Conservation (phyloP, 2,329 filamentous ascomycete species). For the Rutstroemia sp. region DNA sequence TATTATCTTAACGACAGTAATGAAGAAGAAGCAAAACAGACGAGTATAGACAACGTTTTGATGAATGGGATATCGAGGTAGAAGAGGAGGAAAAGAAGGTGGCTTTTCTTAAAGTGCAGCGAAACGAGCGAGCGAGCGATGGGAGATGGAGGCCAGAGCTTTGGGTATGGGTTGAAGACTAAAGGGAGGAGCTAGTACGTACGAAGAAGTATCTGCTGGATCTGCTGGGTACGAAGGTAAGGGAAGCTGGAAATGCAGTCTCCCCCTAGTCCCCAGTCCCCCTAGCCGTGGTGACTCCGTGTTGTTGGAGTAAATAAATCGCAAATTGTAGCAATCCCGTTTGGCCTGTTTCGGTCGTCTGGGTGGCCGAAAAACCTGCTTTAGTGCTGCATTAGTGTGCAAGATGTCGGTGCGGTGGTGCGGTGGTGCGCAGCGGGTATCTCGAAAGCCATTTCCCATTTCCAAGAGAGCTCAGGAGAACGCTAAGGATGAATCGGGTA, state of each 20-base stretch:
- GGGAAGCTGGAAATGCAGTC: no score
- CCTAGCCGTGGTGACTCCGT: background rate
- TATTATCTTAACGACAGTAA: conserved; percentile 9
- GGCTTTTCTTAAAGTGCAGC: conserved; percentile 4
- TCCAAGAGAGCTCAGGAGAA: no score
- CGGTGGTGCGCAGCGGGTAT: no score
- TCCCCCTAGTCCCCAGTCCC: no score
- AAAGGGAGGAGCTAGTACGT: background rate
- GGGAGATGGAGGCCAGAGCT: background rate
- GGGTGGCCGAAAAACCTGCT: no score
- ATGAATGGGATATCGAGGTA: background rate
- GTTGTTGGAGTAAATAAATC: background rate
- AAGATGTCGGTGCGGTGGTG: no score
- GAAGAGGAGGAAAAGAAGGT: background rate
- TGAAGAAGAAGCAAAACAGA: conserved; percentile 2
- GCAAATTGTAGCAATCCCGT: background rate
- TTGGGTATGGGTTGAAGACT: background rate
- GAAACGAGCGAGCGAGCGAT: background rate
- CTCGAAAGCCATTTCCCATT: no score
- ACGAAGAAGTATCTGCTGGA: no score
- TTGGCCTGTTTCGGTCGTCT: background rate
- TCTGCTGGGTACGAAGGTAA: no score
- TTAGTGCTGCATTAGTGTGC: no score
- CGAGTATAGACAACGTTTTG: background rate
- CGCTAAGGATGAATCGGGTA: no score